Evolutionary conservation across 1,284 basidiomycete genomes (phyloP), one percentile per base, ranked within the genome.

Genomic region (Irpex rosettiformis): DNA sequence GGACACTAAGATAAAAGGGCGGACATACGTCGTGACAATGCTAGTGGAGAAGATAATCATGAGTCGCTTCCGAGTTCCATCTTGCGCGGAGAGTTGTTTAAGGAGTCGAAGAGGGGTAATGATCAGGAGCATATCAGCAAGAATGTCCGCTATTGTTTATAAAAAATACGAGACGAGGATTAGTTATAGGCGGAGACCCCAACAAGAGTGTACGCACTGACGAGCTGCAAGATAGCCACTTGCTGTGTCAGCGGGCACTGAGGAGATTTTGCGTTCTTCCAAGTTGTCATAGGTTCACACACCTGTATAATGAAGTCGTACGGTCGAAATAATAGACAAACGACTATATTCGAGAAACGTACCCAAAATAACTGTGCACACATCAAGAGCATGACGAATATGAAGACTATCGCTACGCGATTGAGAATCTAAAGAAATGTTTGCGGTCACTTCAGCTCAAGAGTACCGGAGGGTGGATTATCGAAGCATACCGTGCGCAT

Each of bases 11-110:
- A 30, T 8, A 11, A 25, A 13, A 33, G 10, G 6, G 4, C 42
- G n/a, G 5, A 58, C 67, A n/a, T 43, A 68, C 67, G 59, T 61
- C 4, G 59, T 61, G 43, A 61, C 59, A 43, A 57, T 72, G 56
- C 70, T 73, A 4, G 75, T 77, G 3, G 75, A 75, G 60, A 78
- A 78, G 29, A 77, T 75, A 55, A 73, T 58, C 55, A 72, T 67
- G 43, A 78, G 70, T 13, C 74, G 73, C 24, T 69, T 67, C 8
- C 75, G 71, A 1, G 64, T 60, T 24, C 59, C 66, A 37, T 77
- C 73, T 49, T 68, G 52, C 11, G 59, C 56, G 28, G 56, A 65
- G 43, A 77, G 68, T 27, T 70, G 65, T 29, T 64, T 61, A 47
- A 79, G 69, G 4, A 78, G 65, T 21, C 69, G 71, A 24, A 77